Conservation (phyloP, 2,329 filamentous ascomycete species). For the Juglanconis sp. region DNA sequence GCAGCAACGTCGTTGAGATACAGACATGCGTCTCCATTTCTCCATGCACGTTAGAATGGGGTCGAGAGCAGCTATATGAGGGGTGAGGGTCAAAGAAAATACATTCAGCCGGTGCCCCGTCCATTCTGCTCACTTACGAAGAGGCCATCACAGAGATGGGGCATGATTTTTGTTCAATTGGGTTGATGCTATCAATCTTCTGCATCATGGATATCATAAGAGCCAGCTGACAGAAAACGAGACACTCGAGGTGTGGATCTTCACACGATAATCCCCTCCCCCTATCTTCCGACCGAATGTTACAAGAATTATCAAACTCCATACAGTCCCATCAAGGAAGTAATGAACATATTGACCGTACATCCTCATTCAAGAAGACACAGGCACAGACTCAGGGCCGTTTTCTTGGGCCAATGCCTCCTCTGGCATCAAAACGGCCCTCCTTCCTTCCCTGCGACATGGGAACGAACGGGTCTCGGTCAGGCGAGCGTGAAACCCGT, state of each 20-base stretch:
- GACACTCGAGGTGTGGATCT: background rate
- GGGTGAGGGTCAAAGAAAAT: background rate
- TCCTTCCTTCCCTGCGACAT: background rate
- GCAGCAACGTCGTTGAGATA: conserved; percentile 28
- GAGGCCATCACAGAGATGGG: too few relatives aligned
- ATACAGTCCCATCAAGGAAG: background rate
- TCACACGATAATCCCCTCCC: background rate
- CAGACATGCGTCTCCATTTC: background rate
- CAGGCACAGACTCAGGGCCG: background rate
- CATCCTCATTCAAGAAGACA: background rate
- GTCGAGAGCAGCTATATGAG: background rate
- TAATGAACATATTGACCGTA: background rate
- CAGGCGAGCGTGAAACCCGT: background rate
- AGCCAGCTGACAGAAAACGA: background rate
- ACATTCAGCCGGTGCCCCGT: background rate
- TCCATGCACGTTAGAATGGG: background rate
- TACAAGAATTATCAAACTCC: background rate
- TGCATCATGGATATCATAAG: background rate
- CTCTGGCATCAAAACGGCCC: background rate
- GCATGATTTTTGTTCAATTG: background rate
- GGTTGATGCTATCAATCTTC: background rate
- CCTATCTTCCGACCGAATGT: background rate
- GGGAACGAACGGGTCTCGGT: background rate
- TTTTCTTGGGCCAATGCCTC: background rate
- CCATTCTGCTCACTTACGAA: background rate